Base-by-base conservation (phyloP, 1,284 basidiomycete species). In the Ustilago hordei region DNA sequence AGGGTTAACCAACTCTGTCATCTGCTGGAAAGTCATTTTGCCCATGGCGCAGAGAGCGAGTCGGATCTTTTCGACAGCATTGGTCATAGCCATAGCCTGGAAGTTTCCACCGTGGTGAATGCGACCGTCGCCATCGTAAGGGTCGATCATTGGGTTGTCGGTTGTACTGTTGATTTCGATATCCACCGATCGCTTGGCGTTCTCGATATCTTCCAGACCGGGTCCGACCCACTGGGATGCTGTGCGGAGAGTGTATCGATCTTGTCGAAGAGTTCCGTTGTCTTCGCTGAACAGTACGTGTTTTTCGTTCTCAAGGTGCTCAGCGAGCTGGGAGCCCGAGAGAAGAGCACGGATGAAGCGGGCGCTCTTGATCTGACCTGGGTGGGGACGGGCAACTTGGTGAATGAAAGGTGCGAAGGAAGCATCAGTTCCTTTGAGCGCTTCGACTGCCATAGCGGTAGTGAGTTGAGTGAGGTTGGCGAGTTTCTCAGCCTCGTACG, bases 51-150 rank as follows among this genome's bases (percentile, higher is more conserved):
- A 90, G 35, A 95, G 88, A 3, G 92, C 89, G 47, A 95, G 90
- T 19, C 93, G 91, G 5, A 92, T 92, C 86, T 93, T 93, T 86
- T 95, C 94, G 91, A 95, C 94, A 6, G 92, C 91, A 66, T 93
- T 93, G 8, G 93, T 93, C 60, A 95, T 90, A 1, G 93, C 89
- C 90, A 94, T 93, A 1, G 73, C 77, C 57, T 79, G 77, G 62
- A 73, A 79, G 61, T 77, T 80, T 54, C 75, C 75, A 15, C 75
- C 78, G 54, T 77, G 72, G 61, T 78, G 75, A 43, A 78, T 75
- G 34, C 76, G 65, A 7, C 72, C 75, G n/a, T 73, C 69, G 5
- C 64, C 76, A 32, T 75, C 77, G 32, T 72, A 70, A 32, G 79
- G 66, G 61, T 81, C 79, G 55, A 81, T 76, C 66, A 81, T 64